Evolutionary conservation across 176 grass and related monocot genomes (phyloP), one percentile per base, ranked within the genome.

Genomic region (Aegilops bicornis): DNA sequence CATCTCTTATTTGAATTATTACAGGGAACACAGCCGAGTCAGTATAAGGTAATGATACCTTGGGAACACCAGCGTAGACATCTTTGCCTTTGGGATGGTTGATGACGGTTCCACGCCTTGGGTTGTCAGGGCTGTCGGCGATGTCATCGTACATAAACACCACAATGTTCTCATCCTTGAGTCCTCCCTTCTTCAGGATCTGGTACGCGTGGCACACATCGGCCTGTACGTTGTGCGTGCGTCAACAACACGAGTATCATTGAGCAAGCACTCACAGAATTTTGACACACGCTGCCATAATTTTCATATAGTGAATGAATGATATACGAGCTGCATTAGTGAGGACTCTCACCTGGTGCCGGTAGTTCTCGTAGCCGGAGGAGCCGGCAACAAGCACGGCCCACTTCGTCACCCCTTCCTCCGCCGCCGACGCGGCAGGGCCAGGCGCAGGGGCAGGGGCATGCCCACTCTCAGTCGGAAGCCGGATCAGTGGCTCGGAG

Each of bases 191-290:
- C 88, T 45, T 65, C 47, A 96, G 86, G 72, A 98, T 84, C 79
- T 96, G 97, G 88, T 94, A 98, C 0, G 97, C 94, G 61, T 98
- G 97, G 77, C 94, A 98, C 45, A 98, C 90, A 86, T 99, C 92
- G 64, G 94, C 90, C 92, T 99, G 69, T 9, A 20, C 20, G 6
- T 66, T 22, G 54, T 58, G 0, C 50, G 33, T 29, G 64, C 14
- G 64, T 13, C 24, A 76, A 63, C 19, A 67, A 65, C 8, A 67
- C 45, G 3, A 40, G 39, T 10, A 42, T 42, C 40, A 3, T 42
- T 11, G 43, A 14, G 43, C 43, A 47, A 47, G 43, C 11, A 43
- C 42, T 43, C 42, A 43, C 42, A 43, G 42, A 43, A 43, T 12
- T 43, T 43, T 43, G 42, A 43, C 42, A 14, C 3, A 47, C 3